phyloP scores from a whole-genome alignment of 2,329 filamentous ascomycete genomes.

The Fusarium incarnatum region DNA sequence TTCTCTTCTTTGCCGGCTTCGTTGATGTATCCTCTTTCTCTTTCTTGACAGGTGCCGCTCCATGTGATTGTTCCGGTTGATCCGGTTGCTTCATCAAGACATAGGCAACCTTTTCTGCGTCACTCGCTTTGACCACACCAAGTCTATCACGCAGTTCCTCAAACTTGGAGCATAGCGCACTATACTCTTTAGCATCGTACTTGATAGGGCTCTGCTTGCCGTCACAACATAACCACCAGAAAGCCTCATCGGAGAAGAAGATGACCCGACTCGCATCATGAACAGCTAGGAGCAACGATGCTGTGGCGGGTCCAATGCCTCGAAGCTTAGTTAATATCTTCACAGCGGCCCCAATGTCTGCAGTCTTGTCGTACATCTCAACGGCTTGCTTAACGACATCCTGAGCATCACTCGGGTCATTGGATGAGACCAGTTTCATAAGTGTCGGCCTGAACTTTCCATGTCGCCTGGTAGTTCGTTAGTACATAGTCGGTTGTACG shows the following conservation, averaged over 20 bases:
- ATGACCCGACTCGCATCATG: slow-evolving; percentile 69
- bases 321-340: slow-evolving; percentile 69
- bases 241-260: slow-evolving; percentile 86
- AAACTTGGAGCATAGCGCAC: slow-evolving; percentile 61
- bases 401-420: slow-evolving; percentile 61
- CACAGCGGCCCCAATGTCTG: slow-evolving; percentile 61
- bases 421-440: slow-evolving; percentile 71
- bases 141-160: slow-evolving; percentile 61
- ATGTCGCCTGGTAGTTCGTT: slow-evolving; percentile 59
- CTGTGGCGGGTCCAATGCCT: slow-evolving; percentile 83
- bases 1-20: slow-evolving; percentile 39
- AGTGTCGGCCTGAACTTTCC: slow-evolving; percentile 72
- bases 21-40: slow-evolving; percentile 16
- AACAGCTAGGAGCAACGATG: slow-evolving; percentile 77
- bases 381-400: slow-evolving; percentile 66
- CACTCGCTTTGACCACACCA: slow-evolving; percentile 67
- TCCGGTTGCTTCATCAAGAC: slow-evolving; percentile 66
- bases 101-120: slow-evolving; percentile 78
- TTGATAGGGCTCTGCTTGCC: slow-evolving; percentile 67
- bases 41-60: slow-evolving; percentile 13
- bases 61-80: slow-evolving; percentile 9
- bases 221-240: slow-evolving; percentile 74
- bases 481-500: slow-evolving; percentile 6
- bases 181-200: slow-evolving; percentile 78
- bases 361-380: slow-evolving; percentile 55